Base-by-base conservation (phyloP, 768 basidiomycete genomes). In the Phylloporus sp. region DNA sequence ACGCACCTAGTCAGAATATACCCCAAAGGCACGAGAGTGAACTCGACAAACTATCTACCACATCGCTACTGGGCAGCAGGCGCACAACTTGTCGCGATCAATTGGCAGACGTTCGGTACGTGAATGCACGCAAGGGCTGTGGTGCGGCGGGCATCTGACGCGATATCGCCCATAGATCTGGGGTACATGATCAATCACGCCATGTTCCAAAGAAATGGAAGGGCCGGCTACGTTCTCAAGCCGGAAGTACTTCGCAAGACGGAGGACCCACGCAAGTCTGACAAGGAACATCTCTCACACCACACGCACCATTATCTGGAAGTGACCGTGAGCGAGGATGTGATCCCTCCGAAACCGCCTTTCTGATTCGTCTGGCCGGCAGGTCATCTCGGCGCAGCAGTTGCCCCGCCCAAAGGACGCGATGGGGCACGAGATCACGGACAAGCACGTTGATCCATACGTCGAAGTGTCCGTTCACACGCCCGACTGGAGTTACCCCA, bases 51-150 rank as follows among this genome's bases (percentile, higher is more conserved):
- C 63, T 97, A 86, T 60, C 79, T 88, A 55, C 95, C 95, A 7
- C 85, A 93, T 68, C 78, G 84, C 16, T 94, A 84, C 65, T 99
- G 95, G 95, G 82, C 84, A 1, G 84, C 84, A 2, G 95, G 95
- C 0, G 80, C 84, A 12, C 95, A 97, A 67, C 70, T 97, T 6
- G 93, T 94, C 0, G 93, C 95, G 8, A 78, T 99, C 49, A 99
- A 99, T 68, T 98, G 94, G 93, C 95, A 99, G 70, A 98, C 94
- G 0, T 85, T 85, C 58, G 94, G 93, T 95, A 63, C 49, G 84
- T 74, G 32, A 24, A 41, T 7, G 13, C 24, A 1, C 26, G 2
- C 8, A 6, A 18, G 23, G 24, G 40, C 23, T 9, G 23, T 26
- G 35, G 38, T 23, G 35, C 52, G 15, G 47, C 29, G 43, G n/a